These are phyloP conservation scores for Fusarium camptoceras DNA, from an alignment of 2,329 filamentous ascomycete species.

Conservation along the genomic window DNA sequence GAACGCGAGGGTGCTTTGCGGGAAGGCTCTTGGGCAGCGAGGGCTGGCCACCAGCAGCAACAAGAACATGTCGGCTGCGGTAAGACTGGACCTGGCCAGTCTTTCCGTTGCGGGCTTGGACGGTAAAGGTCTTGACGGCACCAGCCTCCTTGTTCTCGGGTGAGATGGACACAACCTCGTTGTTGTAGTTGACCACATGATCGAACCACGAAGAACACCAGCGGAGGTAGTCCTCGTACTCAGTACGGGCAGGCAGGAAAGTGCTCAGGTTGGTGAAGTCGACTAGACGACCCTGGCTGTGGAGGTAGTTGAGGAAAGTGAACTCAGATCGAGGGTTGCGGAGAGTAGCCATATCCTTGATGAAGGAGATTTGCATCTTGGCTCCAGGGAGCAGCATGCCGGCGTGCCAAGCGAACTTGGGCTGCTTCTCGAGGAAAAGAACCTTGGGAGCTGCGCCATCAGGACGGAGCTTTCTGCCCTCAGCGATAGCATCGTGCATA, in stretches of 20 bases:
- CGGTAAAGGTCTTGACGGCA: slow-evolving; percentile 73
- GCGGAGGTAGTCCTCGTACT: slow-evolving; percentile 95
- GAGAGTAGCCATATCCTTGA: slow-evolving; percentile 94
- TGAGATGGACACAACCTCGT: slow-evolving; percentile 79
- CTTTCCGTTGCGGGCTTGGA: slow-evolving; percentile 71
- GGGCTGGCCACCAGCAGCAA: slow-evolving; percentile 70
- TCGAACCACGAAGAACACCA: slow-evolving; percentile 91
- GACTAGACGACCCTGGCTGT: slow-evolving; percentile 82
- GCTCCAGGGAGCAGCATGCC: slow-evolving; percentile 95
- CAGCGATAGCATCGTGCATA: slow-evolving; percentile 80
- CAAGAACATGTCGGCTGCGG: slow-evolving; percentile 72
- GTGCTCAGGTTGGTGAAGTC: slow-evolving; percentile 92
- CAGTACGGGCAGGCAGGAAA: slow-evolving; percentile 84
- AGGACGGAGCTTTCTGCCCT: slow-evolving; percentile 57
- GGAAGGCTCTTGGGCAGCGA: slow-evolving; percentile 79
- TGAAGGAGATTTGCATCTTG: slow-evolving; percentile 97
- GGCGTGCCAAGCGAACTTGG: slow-evolving; percentile 88
- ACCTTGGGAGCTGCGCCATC: slow-evolving; percentile 71
- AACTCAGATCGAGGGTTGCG: slow-evolving; percentile 90
- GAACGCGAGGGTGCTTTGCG: slow-evolving; percentile 75
- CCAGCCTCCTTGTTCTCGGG: slow-evolving; percentile 65
- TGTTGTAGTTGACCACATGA: slow-evolving; percentile 77
- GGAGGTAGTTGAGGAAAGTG: slow-evolving; percentile 95
- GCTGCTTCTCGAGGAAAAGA: slow-evolving; percentile 88
- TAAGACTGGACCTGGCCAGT: slow-evolving; percentile 66